Base-by-base conservation (phyloP, 192 early-diverging fungal species). In the Backusella macrospora region DNA sequence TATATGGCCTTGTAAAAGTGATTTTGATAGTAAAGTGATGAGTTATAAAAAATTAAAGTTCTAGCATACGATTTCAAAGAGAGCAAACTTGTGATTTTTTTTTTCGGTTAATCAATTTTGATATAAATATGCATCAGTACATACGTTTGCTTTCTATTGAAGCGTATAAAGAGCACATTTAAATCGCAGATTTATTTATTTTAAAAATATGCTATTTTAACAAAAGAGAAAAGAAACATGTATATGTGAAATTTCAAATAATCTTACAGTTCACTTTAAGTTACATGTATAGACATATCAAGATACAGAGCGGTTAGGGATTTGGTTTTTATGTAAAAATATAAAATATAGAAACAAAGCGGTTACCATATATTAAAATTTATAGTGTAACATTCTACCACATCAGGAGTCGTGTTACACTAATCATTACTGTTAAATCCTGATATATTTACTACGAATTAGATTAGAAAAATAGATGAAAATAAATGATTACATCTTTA, bases 161-260 rank as follows among this genome's bases (percentile, higher is more conserved):
- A 52, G 49, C 18, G 49, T 52, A 18, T 10, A 21, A 52, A 52
- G 18, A 6, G 49, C 16, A 52, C 18, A 18, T 52, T 52, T 52
- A 52, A 52, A 52, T 52, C 49, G 49, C 49, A 52, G 49, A 52
- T 52, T 52, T 16, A 52, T 52, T 52, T 16, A 52, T 52, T 52
- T 52, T 18, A 52, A 52, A 43, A 52, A 52, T 18, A 52, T 52
- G 18, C 18, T 52, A 52, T 52, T 52, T 52, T 23, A 52, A 49
- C 16, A 49, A 52, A 52, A 52, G 49, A 18, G 18, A 52, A 21
- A 52, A n/a, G 8, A 3, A 34, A 34, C 29, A 34, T 34, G 29
- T 34, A 34, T 34, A 34, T 34, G 29, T 34, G 29, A 34, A 52
- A 52, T 52, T 18, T 7, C 9, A 6, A 18, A 9, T 52, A 18